Conservation (phyloP, 2,329 filamentous ascomycete species). For the Myriosclerotinia curreyana region DNA sequence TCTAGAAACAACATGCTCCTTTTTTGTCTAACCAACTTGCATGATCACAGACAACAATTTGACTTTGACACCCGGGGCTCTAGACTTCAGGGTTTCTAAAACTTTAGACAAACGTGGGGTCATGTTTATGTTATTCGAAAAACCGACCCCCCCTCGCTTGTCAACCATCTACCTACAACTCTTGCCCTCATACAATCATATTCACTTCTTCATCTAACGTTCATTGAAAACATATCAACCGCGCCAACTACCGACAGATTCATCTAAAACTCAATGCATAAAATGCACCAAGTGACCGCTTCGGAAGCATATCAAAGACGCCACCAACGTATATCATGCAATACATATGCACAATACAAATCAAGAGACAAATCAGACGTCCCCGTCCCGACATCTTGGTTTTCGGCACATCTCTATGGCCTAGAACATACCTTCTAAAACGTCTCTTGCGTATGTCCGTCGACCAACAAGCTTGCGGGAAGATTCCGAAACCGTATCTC, state of each 20-base stretch:
- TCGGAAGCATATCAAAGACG: not conserved
- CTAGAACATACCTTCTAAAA: not conserved
- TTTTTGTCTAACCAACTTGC: not conserved
- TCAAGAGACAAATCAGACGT: not conserved
- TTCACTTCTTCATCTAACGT: not conserved
- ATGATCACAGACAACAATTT: not conserved
- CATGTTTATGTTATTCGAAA: not conserved
- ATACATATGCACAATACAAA: not conserved
- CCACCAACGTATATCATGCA: slow-evolving; percentile 18
- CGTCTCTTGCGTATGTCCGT: not conserved
- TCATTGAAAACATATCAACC: not conserved
- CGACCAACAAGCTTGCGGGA: not conserved
- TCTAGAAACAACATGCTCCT: slow-evolving; percentile 6
- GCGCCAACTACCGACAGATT: slow-evolving; percentile 2
- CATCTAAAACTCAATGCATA: slow-evolving; percentile 6
- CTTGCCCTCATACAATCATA: not conserved
- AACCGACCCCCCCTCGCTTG: not conserved
- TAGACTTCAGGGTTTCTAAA: too few species aligned
- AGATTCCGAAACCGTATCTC: slow-evolving; percentile 5
- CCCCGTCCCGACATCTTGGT: slow-evolving; percentile 21
- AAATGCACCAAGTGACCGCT: slow-evolving; percentile 2
- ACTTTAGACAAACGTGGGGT: too few species aligned
- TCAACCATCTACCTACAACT: not conserved
- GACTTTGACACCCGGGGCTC: not conserved
- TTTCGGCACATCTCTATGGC: slow-evolving; percentile 18